phyloP scores from a whole-genome alignment of 2,329 filamentous ascomycete species.

The Cryoendolithus antarcticus region DNA sequence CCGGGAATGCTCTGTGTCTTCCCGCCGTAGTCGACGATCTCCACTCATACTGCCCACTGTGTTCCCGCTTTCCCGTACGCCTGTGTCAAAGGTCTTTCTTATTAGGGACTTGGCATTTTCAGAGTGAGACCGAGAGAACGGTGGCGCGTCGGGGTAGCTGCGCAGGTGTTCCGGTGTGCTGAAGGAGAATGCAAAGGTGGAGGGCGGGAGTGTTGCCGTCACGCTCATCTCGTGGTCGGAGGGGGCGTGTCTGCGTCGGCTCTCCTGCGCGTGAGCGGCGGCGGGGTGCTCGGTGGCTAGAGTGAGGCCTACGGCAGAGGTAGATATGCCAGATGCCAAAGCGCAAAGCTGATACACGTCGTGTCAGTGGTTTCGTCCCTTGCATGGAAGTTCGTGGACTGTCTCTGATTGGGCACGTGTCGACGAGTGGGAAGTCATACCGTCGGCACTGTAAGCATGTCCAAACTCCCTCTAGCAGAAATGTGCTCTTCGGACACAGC shows the following conservation, averaged over 20 bases:
- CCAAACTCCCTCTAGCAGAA: too few species aligned
- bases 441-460: too few species aligned
- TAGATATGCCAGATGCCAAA: conserved; percentile 46
- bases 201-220: conserved; percentile 10
- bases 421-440: too few species aligned
- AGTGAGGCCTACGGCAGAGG: conserved; percentile 42
- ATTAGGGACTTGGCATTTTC: conserved; percentile 4
- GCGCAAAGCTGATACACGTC: conserved; percentile 42
- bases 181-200: conserved; percentile 9
- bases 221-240: conserved; percentile 13
- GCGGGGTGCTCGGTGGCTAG: conserved; percentile 12
- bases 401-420: too few species aligned
- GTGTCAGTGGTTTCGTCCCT: too few species aligned
- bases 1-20: conserved; percentile 7
- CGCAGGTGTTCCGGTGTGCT: conserved; percentile 4
- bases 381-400: too few species aligned
- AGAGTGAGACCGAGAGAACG: conserved; percentile 3
- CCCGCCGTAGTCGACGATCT: conserved; percentile 1
- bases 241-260: conserved; percentile 23
- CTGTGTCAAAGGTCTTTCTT: conserved; percentile 3
- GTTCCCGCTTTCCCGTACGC: conserved; percentile 1
- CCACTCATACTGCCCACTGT: conserved; percentile 1
- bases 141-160: conserved; percentile 1
- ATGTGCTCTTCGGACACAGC: too few species aligned
- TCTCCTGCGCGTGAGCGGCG: conserved; percentile 16